Conservation (phyloP, 192 early-diverging fungal species). For the Backusella liffmaniae region DNA sequence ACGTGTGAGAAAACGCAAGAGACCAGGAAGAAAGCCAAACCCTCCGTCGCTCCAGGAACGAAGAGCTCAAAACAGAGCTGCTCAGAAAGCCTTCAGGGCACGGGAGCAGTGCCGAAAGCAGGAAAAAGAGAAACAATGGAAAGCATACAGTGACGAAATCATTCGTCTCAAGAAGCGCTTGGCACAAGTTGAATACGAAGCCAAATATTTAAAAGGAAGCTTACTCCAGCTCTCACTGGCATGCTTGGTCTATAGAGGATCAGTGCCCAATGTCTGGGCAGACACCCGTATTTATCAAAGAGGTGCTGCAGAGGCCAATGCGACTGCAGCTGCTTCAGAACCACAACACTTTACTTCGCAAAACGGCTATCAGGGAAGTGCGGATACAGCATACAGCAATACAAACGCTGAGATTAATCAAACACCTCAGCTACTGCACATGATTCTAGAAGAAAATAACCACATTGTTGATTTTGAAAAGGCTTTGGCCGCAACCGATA, state of each 20-base stretch:
- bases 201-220: constrained; percentile 16
- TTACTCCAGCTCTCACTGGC: constrained; percentile 16
- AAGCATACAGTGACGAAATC: constrained; percentile 13
- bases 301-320: background rate
- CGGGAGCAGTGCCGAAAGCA: constrained; percentile 23
- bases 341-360: background rate
- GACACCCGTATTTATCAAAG: constrained; percentile 3
- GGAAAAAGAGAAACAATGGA: constrained; percentile 20
- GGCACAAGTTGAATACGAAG: constrained; percentile 13
- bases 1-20: constrained; percentile 25
- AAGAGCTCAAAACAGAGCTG: constrained; percentile 31
- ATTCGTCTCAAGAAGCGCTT: constrained; percentile 1
- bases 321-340: background rate
- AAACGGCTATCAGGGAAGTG: background rate
- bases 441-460: constrained; percentile 10
- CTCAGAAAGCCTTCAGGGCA: constrained; percentile 30
- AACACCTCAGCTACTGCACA: background rate
- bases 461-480: constrained; percentile 9
- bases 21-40: constrained; percentile 33
- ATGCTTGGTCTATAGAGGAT: constrained; percentile 8
- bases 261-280: constrained; percentile 17
- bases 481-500: background rate
- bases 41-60: constrained; percentile 30
- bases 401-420: background rate
- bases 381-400: background rate